phyloP scores from a whole-genome alignment of 2,329 filamentous ascomycete genomes.

The Ophiostoma angusticollis region DNA sequence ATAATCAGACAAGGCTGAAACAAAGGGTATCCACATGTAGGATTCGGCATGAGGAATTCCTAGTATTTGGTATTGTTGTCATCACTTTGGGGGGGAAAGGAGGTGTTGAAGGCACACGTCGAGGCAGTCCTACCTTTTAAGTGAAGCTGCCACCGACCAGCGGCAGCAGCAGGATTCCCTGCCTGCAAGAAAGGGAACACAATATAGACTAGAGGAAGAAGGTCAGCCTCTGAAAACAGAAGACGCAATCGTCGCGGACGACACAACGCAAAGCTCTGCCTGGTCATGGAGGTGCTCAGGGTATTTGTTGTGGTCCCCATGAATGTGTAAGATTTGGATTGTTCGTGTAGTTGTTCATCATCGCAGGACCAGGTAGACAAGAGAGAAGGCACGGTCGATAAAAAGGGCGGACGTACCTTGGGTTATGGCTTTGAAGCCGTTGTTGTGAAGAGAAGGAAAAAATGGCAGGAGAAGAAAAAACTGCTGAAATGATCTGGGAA shows the following conservation, averaged over 20 bases:
- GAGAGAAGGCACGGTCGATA: no score
- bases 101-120: not conserved
- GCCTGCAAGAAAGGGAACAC: no score
- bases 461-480: constrained; percentile 1
- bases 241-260: no score
- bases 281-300: constrained; percentile 30
- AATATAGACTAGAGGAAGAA: no score
- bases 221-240: not conserved
- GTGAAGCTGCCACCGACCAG: no score
- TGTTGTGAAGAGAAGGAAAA: constrained; percentile 8
- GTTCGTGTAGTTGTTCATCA: constrained; percentile 39
- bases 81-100: constrained; percentile 33
- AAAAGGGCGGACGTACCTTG: constrained; percentile 19
- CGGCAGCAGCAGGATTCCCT: no score
- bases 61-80: constrained; percentile 45
- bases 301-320: constrained; percentile 47
- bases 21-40: constrained; percentile 46
- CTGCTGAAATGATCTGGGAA: constrained; percentile 5
- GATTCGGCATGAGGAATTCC: constrained; percentile 59
- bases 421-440: constrained; percentile 3
- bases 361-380: constrained; percentile 18
- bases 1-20: constrained; percentile 58
- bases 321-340: constrained; percentile 50
- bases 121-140: not conserved
- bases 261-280: no score